These are phyloP conservation scores for Pseudogymnoascus verrucosus DNA, from an alignment of 2,329 filamentous ascomycete genomes.

Conservation along the genomic window DNA sequence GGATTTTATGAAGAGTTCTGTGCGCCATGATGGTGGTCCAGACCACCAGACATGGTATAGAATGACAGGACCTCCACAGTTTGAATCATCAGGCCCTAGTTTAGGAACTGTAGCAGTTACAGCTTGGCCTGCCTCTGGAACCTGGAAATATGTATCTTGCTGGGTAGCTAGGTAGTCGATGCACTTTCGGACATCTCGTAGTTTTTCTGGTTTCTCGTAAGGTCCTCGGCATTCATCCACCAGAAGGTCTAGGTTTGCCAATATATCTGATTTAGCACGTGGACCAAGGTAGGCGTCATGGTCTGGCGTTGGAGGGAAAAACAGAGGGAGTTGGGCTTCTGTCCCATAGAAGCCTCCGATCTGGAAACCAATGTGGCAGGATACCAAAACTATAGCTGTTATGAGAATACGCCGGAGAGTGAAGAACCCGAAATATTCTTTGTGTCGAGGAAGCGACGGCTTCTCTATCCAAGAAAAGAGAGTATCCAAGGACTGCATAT, in stretches of 20 bases:
- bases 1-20: conserved; percentile 1
- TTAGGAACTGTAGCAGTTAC: background rate
- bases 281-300: background rate
- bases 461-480: background rate
- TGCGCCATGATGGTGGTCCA: background rate
- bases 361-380: background rate
- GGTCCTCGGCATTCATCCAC: background rate
- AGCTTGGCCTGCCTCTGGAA: background rate
- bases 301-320: background rate
- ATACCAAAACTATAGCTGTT: background rate
- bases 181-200: background rate
- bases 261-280: background rate
- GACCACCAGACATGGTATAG: conserved; percentile 6
- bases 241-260: background rate
- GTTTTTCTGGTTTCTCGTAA: background rate
- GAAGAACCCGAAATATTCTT: background rate
- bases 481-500: background rate
- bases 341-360: background rate
- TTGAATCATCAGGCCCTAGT: background rate
- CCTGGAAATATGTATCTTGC: background rate
- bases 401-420: background rate
- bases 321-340: background rate
- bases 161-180: conserved; percentile 2
- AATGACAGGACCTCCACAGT: background rate
- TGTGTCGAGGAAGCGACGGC: background rate